phyloP scores from a whole-genome alignment of 805 yeast species.

The Lachancea fermentati region DNA sequence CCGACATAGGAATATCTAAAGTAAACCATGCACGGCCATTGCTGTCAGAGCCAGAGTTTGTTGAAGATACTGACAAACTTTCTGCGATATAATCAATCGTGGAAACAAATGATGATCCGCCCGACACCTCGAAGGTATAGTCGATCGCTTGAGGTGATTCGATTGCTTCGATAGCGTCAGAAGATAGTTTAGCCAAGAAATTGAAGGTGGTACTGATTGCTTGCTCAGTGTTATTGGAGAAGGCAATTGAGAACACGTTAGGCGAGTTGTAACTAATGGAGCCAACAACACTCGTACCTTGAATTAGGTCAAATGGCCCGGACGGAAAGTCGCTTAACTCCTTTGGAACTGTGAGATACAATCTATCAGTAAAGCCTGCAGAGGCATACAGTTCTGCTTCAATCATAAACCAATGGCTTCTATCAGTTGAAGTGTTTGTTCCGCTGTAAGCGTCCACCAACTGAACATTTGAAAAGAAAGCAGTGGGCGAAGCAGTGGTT shows the following conservation, averaged over 20 bases:
- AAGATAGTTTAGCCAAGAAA: conserved; percentile 21
- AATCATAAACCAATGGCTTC: conserved; percentile 25
- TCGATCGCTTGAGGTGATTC: conserved; percentile 14
- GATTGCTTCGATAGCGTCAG: conserved; percentile 13
- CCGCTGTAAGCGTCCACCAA: conserved; percentile 23
- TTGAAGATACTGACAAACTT: conserved; percentile 14
- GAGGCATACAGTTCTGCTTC: conserved; percentile 24
- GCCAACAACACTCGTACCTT: conserved; percentile 17
- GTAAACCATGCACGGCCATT: conserved; percentile 28
- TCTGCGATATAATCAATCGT: conserved; percentile 20
- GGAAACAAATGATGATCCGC: conserved; percentile 15
- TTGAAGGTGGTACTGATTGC: conserved; percentile 22
- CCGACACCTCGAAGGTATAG: conserved; percentile 20
- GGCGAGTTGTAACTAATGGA: conserved; percentile 17
- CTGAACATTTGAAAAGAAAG: conserved; percentile 19
- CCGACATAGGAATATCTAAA: conserved; percentile 23
- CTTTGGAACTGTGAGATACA: conserved; percentile 22
- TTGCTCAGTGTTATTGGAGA: conserved; percentile 5
- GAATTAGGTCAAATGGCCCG: conserved; percentile 16
- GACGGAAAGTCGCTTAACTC: conserved; percentile 21
- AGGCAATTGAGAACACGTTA: conserved; percentile 21
- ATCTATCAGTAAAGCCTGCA: conserved; percentile 14
- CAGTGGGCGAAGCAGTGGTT: conserved; percentile 10
- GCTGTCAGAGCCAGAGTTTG: conserved; percentile 23
- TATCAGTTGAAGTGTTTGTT: conserved; percentile 20